Base-by-base conservation (phyloP, 2,329 filamentous ascomycete species). In the Parastagonospora nodorum region DNA sequence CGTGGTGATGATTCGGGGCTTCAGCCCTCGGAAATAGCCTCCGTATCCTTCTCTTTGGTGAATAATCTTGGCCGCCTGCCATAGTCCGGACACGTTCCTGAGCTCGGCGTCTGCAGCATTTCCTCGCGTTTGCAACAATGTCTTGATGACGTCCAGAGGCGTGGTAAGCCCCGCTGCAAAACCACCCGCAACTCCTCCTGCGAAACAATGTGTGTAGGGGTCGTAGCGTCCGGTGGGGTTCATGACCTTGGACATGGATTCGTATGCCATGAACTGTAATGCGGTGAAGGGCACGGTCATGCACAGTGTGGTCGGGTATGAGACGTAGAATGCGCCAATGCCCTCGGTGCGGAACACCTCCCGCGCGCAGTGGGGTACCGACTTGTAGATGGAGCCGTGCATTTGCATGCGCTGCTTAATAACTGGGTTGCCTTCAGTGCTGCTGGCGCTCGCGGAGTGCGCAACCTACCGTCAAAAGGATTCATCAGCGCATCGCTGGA, bases 371-470 rank as follows among this genome's bases (percentile, higher is more conserved):
- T 97, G 88, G 49, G 82, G 73, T 77, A 97, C 88, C 16, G 89
- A 92, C 66, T 87, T 88, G 78, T 97, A 96, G 61, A 87, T 86
- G n/a, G 93, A 97, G 68, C 94, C 89, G 73, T 96, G 90, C 52
- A 99, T 89, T 76, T 99, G 94, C 94, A 99, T 99, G 66, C 94
- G 90, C 76, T 99, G 94, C 78, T 99, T 99, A 80, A 99, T 96
- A 55, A 99, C 94, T 97, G 68, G 68, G 28, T 15, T 38, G 14
- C 29, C 36, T 38, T 73, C 30, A 70, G 67, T 51, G 44, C 32
- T 45, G 42, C 28, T 32, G 27, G 31, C 36, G n/a, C 12, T 41
- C 29, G 31, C 36, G 9, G 24, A 35, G 15, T 41, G 39, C 38
- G 45, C 27, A 50, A 71, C 84, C 67, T 83, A 96, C 92, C 92